phyloP scores from a whole-genome alignment of 1,284 basidiomycete genomes.

The Cutaneotrichosporon dermatis region DNA sequence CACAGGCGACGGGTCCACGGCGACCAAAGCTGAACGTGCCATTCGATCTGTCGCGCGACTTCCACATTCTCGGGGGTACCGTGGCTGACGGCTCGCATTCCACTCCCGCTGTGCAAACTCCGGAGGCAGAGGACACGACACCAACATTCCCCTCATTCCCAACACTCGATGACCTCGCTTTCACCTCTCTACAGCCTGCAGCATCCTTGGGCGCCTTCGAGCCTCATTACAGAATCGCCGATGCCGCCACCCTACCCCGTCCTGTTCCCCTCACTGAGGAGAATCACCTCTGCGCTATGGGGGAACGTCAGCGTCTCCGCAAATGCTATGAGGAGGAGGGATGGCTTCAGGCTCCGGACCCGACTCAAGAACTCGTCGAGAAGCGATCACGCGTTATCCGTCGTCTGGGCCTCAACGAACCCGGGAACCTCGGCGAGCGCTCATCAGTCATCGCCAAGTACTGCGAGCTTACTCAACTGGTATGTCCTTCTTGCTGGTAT shows the following conservation, averaged over 20 bases:
- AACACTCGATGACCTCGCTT: not conserved
- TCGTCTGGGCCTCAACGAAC: constrained; percentile 27
- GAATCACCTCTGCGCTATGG: constrained; percentile 3
- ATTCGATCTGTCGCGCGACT: not conserved
- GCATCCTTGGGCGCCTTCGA: not conserved
- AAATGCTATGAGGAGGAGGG: constrained; percentile 30
- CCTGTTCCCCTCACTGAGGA: constrained; percentile 6
- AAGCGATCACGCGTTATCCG: constrained; percentile 9
- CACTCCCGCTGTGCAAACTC: not conserved
- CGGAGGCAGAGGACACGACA: not conserved
- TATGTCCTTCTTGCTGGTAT: constrained; percentile 8
- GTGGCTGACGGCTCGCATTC: constrained; percentile 4
- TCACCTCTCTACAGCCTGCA: not conserved
- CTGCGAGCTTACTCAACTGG: constrained; percentile 32
- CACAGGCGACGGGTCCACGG: too few species aligned
- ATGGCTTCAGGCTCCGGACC: constrained; percentile 31
- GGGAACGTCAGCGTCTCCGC: constrained; percentile 23
- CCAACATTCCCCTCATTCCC: not conserved
- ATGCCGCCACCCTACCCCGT: constrained; percentile 10
- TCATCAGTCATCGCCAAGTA: constrained; percentile 37
- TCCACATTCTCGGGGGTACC: constrained; percentile 6
- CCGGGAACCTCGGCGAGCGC: constrained; percentile 23
- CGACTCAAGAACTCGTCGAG: constrained; percentile 5
- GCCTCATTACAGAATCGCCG: not conserved
- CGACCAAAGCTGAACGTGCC: not conserved